Evolutionary conservation across 2,329 filamentous ascomycete species (phyloP).

Genomic region (Cladosporium colombiae): DNA sequence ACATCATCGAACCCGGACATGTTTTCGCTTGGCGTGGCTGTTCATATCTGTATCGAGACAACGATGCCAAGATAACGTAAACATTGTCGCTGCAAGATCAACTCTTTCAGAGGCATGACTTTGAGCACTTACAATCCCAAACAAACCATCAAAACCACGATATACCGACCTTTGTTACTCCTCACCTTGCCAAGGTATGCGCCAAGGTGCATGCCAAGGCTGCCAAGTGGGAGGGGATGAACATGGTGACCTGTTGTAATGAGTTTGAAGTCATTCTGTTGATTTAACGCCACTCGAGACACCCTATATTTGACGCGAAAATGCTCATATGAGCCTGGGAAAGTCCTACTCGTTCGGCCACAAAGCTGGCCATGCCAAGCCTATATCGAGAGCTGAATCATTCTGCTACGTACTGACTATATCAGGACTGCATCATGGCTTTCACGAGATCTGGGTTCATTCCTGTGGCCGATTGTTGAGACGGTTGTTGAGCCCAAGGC

Average conservation of each 20-base stretch:
- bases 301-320: not conserved
- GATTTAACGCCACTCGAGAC: not conserved
- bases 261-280: not conserved
- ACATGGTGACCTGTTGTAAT: not conserved
- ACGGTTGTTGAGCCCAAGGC: not conserved
- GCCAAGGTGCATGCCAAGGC: conserved; percentile 17
- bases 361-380: conserved; percentile 1
- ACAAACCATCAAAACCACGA: not conserved
- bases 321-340: not conserved
- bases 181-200: conserved; percentile 8
- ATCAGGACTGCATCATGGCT: not conserved
- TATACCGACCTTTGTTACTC: not conserved
- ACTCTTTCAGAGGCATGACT: too few species aligned
- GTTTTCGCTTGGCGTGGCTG: not conserved
- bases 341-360: not conserved
- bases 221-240: conserved; percentile 14
- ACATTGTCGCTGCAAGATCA: not conserved
- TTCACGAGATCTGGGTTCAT: not conserved
- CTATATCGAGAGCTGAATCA: not conserved
- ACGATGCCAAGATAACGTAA: not conserved
- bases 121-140: not conserved
- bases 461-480: not conserved
- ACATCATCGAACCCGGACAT: not conserved
- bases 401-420: not conserved
- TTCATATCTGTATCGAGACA: not conserved